Percentiles rank a stretch among this genome's conserved stretches.
These are phyloP conservation scores for Solanum appendiculatum DNA, from an alignment of 257 asterid genomes.

Conservation along the genomic window DNA sequence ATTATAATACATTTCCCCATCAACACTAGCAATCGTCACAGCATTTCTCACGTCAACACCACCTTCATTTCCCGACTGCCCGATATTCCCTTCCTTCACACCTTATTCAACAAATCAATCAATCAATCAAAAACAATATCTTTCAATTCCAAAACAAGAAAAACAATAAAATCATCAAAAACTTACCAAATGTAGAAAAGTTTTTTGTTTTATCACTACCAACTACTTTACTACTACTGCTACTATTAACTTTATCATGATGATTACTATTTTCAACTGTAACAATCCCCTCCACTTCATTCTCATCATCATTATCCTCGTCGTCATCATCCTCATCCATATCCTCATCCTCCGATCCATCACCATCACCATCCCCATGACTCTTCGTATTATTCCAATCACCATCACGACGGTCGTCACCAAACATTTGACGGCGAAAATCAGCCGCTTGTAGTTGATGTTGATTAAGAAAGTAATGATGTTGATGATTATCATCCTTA, in stretches of 20 bases:
- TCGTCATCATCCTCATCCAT: constrained; percentile 32
- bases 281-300: constrained; percentile 30
- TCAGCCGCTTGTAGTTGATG: constrained; percentile 14
- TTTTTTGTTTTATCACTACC: constrained; percentile 32
- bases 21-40: constrained; percentile 23
- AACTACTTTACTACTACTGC: not conserved
- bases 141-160: not conserved
- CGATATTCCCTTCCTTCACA: constrained; percentile 38
- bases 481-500: constrained; percentile 29
- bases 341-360: constrained; percentile 54
- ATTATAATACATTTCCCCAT: constrained; percentile 38
- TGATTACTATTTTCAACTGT: constrained; percentile 19
- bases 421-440: constrained; percentile 29
- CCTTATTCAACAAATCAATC: constrained; percentile 16
- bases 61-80: constrained; percentile 27
- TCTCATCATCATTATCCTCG: constrained; percentile 30
- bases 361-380: constrained; percentile 11
- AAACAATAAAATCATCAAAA: not conserved
- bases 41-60: constrained; percentile 32
- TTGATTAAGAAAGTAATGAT: constrained; percentile 14
- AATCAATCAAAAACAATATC: not conserved
- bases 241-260: not conserved
- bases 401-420: constrained; percentile 1
- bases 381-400: constrained; percentile 39
- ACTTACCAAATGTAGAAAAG: constrained; percentile 42